Conservation (phyloP, 2,329 filamentous ascomycete genomes). For the Aspergillus calidoustus region DNA sequence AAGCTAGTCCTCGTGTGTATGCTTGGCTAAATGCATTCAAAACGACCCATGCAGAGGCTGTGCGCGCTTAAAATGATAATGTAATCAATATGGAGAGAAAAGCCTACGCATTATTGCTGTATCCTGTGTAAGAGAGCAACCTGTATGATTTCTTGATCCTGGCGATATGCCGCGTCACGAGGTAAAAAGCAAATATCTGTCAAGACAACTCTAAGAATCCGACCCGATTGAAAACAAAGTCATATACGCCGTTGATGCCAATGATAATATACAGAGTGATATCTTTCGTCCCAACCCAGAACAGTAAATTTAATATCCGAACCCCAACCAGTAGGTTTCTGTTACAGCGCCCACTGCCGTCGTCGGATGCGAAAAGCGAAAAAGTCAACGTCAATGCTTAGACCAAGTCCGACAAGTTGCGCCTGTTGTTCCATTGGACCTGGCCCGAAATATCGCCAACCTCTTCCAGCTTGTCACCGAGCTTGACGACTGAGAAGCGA, state of each 20-base stretch:
- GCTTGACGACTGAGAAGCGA: conserved; percentile 81
- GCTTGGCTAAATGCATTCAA: background rate
- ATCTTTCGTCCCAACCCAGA: conserved; percentile 30
- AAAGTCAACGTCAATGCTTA: conserved; percentile 7
- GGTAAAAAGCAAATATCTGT: background rate
- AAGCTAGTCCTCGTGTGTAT: background rate
- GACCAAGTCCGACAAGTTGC: conserved; percentile 35
- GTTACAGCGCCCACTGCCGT: background rate
- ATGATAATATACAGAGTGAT: conserved; percentile 25
- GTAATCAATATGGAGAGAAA: background rate
- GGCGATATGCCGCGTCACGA: background rate
- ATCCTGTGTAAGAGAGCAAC: background rate
- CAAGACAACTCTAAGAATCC: background rate
- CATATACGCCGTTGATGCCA: conserved; percentile 40
- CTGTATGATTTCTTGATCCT: background rate
- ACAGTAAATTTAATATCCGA: conserved; percentile 28
- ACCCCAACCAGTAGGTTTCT: conserved; percentile 8
- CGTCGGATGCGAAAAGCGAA: background rate
- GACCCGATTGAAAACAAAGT: background rate
- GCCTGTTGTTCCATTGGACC: conserved; percentile 56
- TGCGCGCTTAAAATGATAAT: background rate
- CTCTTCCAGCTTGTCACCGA: conserved; percentile 70
- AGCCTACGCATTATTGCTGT: background rate
- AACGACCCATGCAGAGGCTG: background rate
- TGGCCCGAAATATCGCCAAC: conserved; percentile 62